A percentile compares a stretch with the other conserved stretches of the same genome.
These are phyloP conservation scores for Neolentinus lepideus DNA, from an alignment of 1,284 basidiomycete species.

Conservation along the genomic window DNA sequence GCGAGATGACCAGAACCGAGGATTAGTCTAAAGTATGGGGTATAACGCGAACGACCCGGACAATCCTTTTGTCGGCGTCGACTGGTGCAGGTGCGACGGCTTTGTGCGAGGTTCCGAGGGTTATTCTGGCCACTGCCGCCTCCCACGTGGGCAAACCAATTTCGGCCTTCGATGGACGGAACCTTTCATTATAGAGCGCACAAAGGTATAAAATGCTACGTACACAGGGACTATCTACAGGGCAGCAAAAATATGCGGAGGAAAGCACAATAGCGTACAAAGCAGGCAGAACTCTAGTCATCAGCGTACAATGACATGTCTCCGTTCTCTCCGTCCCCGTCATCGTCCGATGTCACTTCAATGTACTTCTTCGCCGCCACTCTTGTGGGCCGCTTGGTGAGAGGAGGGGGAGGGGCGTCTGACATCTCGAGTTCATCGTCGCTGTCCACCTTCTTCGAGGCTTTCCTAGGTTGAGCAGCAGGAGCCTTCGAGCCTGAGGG, in stretches of 20 bases:
- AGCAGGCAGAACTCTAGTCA: slow-evolving; percentile 10
- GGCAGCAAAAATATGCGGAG: not conserved
- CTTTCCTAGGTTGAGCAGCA: slow-evolving; percentile 36
- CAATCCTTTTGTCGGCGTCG: not conserved
- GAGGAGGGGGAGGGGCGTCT: slow-evolving; percentile 12
- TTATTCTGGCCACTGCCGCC: not conserved
- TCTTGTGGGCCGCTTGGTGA: slow-evolving; percentile 28
- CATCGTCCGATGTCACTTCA: slow-evolving; percentile 41
- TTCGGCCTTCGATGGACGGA: slow-evolving; percentile 9
- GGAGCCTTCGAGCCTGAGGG: slow-evolving; percentile 26
- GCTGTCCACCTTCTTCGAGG: slow-evolving; percentile 27
- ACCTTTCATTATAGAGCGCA: slow-evolving; percentile 3
- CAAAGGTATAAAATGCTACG: no score
- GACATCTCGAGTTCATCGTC: slow-evolving; percentile 25
- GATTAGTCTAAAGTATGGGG: not conserved
- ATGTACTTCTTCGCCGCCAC: slow-evolving; percentile 34
- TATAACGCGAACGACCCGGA: not conserved
- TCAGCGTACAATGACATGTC: slow-evolving; percentile 13
- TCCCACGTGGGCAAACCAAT: slow-evolving; percentile 6
- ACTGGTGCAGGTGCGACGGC: not conserved
- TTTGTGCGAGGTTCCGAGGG: not conserved
- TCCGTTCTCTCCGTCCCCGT: slow-evolving; percentile 15
- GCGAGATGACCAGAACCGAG: not conserved
- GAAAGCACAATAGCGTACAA: slow-evolving; percentile 4
- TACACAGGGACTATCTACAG: not conserved